A percentile compares a stretch with the other conserved stretches of the same genome.
Conservation (phyloP, 306 rosid species). For the Trifolium subterraneum region DNA sequence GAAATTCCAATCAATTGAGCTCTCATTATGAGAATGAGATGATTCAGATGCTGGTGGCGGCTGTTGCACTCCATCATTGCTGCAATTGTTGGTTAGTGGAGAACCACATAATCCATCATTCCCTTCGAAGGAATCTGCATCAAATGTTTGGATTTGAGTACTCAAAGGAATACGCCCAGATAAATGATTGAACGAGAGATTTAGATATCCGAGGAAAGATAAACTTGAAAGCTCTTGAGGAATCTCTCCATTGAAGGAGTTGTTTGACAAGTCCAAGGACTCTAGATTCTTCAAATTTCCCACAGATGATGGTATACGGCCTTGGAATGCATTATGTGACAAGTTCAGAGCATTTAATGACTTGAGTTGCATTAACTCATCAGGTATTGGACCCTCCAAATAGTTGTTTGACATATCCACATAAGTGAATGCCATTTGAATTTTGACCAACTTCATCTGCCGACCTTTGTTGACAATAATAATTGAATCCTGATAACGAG, state of each 20-base stretch:
- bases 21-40: neutral
- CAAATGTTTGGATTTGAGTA: too few species aligned
- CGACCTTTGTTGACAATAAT: constrained; percentile 39
- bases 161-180: too few species aligned
- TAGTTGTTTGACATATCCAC: constrained; percentile 51
- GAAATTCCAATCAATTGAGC: constrained; percentile 38
- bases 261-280: too few species aligned
- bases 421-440: constrained; percentile 22
- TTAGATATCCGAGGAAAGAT: too few species aligned
- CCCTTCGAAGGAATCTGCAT: too few species aligned
- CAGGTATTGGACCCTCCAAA: constrained; percentile 46
- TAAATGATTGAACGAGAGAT: too few species aligned
- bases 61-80: too few species aligned
- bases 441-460: constrained; percentile 30
- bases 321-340: constrained; percentile 44
- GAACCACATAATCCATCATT: too few species aligned
- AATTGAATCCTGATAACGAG: constrained; percentile 41
- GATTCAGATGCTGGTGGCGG: too few species aligned
- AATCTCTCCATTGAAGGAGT: too few species aligned
- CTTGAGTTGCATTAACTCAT: constrained; percentile 35
- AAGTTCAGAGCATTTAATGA: constrained; percentile 39
- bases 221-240: too few species aligned
- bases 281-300: constrained; percentile 18
- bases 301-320: constrained; percentile 43
- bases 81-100: too few species aligned